Evolutionary conservation across 805 yeast species (phyloP), one percentile per base, ranked within the genome.

Genomic region (Starmerella apis): DNA sequence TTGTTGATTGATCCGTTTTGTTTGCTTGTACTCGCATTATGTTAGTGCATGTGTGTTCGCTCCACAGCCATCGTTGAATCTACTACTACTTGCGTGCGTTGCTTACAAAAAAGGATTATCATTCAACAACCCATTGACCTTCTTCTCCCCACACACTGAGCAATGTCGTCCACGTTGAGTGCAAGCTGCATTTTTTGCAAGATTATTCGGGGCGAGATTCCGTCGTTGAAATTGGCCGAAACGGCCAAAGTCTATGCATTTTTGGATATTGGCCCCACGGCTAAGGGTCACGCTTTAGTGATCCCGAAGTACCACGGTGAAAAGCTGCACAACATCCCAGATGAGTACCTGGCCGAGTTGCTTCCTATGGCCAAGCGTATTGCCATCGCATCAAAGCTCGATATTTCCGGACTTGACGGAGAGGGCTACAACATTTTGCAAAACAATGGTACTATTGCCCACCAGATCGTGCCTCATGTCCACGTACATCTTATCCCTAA

Each of bases 401-500:
- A 60, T 54, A 69, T 70, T 42, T 82, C 81, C 52, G 77, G 83
- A 33, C 74, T 77, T 14, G 75, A 74, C 10, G 76, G 78, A 28
- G 72, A 73, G 3, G 94, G 95, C 41, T 90, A 90, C 74, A 90
- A 90, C 64, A 65, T 90, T 19, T 71, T 90, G 57, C 97, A 88
- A 68, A 92, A 90, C 73, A 92, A 90, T 60, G 97, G 97, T 45
- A 71, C 85, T 64, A 80, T 88, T 62, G 98, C 97, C 11, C 97
- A 92, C 64, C 98, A 90, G 71, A 82, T 76, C 49, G 97, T 92
- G 50, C 92, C 84, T 59, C 98, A 90, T 65, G 96, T 92, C 51
- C 98, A 90, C 66, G 84, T 92, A 76, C 98, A 90, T 66, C 78
- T 90, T 66, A 90, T 90, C 64, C 98, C 98, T 46, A 90, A 90